Evolutionary conservation across 306 rosid genomes (phyloP).

Genomic region (Quercus engelmannii): DNA sequence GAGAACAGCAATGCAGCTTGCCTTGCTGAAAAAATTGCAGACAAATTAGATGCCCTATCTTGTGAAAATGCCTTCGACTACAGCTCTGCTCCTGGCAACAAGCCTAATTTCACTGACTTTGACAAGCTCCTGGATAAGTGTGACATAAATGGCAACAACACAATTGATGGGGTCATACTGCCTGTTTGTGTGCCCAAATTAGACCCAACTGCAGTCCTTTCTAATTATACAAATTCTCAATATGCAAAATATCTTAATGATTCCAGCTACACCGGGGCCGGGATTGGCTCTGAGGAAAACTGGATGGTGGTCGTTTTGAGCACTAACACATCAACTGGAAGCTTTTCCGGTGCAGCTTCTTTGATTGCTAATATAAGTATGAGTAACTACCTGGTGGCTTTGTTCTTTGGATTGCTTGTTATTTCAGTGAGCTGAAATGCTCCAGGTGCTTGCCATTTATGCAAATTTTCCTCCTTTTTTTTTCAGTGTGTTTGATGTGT

Average conservation of each 20-base stretch:
- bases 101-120: not conserved
- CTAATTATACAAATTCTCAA: not conserved
- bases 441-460: not conserved
- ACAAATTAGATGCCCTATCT: not conserved
- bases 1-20: conserved; percentile 1
- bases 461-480: not conserved
- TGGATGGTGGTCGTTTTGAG: not conserved
- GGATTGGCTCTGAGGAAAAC: not conserved
- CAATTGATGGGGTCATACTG: not conserved
- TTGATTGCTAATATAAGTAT: not conserved
- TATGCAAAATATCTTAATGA: not conserved
- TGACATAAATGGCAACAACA: not conserved
- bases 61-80: conserved; percentile 2
- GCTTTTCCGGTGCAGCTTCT: not conserved
- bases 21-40: conserved; percentile 19
- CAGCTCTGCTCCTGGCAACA: not conserved
- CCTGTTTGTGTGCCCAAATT: not conserved
- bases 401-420: not conserved
- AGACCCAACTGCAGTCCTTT: not conserved
- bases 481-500: not conserved
- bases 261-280: not conserved
- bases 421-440: not conserved
- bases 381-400: not conserved
- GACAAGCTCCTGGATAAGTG: not conserved
- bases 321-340: not conserved